Percentiles rank a stretch among this genome's conserved stretches.
phyloP scores from a whole-genome alignment of 108 stramenopile genomes.

The Chaetoceros muelleri region DNA sequence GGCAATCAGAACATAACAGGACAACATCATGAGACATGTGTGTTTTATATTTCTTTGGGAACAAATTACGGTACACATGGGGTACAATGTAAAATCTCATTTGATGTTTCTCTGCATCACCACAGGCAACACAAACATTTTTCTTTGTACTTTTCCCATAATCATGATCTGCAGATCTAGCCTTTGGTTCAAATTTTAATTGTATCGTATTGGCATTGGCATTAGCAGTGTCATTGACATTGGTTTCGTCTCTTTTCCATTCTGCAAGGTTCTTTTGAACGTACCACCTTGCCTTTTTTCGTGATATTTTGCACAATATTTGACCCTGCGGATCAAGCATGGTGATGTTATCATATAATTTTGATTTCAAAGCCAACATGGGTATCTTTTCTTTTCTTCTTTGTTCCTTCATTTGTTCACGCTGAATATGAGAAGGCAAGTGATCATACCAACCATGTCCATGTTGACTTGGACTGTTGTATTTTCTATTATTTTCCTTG shows the following conservation, averaged over 20 bases:
- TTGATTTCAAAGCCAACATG: conserved; percentile 61
- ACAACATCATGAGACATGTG: conserved; percentile 80
- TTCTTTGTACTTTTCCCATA: conserved; percentile 44
- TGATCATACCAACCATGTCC: conserved; percentile 4
- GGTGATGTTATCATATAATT: conserved; percentile 77
- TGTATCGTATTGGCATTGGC: conserved; percentile 2
- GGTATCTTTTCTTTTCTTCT: conserved; percentile 47
- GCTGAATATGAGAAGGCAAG: conserved; percentile 45
- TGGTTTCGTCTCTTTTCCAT: conserved; percentile 21
- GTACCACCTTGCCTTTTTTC: conserved; percentile 81
- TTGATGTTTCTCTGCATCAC: conserved; percentile 23
- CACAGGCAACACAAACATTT: conserved; percentile 65
- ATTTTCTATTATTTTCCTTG: too few species aligned
- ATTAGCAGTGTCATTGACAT: conserved; percentile 1
- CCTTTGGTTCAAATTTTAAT: conserved; percentile 8
- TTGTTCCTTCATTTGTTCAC: conserved; percentile 53
- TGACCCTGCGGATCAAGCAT: conserved; percentile 50
- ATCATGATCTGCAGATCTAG: conserved; percentile 4
- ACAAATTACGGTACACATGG: conserved; percentile 42
- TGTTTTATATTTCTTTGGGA: conserved; percentile 65
- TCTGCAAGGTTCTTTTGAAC: conserved; percentile 47
- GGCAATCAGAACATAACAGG: conserved; percentile 67
- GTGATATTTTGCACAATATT: conserved; percentile 51
- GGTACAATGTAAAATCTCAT: conserved; percentile 82
- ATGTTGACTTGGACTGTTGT: too few species aligned